Conservation (phyloP, 1,284 basidiomycete species). For the Peniophora sp. region DNA sequence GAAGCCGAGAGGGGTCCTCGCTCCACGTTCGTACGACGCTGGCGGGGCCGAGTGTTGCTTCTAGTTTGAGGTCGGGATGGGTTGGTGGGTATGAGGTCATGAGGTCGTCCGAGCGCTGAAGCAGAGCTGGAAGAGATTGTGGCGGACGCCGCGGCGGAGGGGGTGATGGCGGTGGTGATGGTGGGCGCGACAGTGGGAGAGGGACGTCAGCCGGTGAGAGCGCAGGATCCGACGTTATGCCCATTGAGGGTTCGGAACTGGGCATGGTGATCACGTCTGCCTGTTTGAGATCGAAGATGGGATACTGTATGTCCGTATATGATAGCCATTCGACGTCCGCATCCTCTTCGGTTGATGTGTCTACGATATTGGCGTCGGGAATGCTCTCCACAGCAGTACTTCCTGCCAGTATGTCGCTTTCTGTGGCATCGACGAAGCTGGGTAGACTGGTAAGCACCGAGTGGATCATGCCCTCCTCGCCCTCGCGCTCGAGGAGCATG, state of each 20-base stretch:
- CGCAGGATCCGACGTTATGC: too few relatives aligned
- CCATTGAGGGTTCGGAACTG: too few relatives aligned
- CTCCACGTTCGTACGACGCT: constrained; percentile 56
- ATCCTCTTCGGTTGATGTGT: too few relatives aligned
- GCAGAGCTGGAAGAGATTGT: constrained; percentile 30
- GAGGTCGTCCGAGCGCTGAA: constrained; percentile 37
- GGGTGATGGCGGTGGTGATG: neutral
- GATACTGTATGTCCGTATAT: too few relatives aligned
- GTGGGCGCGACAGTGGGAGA: constrained; percentile 1
- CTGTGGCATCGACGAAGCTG: constrained; percentile 39
- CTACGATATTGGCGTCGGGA: neutral
- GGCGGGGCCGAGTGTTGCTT: constrained; percentile 63
- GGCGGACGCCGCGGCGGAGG: constrained; percentile 5
- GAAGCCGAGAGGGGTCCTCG: constrained; percentile 29
- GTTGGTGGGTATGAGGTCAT: constrained; percentile 35
- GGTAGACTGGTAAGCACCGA: constrained; percentile 71
- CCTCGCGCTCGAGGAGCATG: constrained; percentile 44
- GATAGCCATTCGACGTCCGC: too few relatives aligned
- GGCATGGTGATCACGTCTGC: too few relatives aligned
- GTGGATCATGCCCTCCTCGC: constrained; percentile 81
- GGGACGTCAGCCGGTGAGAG: neutral
- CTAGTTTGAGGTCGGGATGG: constrained; percentile 38
- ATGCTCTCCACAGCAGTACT: neutral
- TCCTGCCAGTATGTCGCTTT: neutral
- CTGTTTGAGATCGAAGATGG: too few relatives aligned